These are phyloP conservation scores for Rhytidiadelphus loreus DNA, from an alignment of 225 moss, liverwort and hornwort genomes.

Conservation along the genomic window DNA sequence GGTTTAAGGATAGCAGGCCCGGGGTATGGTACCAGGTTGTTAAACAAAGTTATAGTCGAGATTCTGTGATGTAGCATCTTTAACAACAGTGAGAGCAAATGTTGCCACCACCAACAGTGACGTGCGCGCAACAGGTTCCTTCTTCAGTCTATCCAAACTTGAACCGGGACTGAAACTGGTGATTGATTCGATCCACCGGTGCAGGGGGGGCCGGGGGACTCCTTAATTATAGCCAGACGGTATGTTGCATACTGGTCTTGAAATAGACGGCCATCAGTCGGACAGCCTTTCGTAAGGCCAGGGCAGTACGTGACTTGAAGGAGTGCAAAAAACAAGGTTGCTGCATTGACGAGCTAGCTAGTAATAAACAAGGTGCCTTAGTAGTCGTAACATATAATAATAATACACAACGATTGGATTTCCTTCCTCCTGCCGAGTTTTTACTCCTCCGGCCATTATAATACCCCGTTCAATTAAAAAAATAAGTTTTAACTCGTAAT, in stretches of 20 bases:
- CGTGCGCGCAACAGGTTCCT: neutral
- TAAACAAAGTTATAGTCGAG: neutral
- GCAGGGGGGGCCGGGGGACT: neutral
- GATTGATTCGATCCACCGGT: neutral
- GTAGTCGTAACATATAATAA: neutral
- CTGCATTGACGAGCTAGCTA: conserved; percentile 6
- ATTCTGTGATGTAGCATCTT: neutral
- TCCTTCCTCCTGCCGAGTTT: conserved; percentile 1
- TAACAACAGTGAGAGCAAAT: neutral
- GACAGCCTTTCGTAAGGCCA: neutral
- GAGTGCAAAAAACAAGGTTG: neutral
- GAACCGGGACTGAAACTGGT: neutral
- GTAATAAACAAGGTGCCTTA: neutral
- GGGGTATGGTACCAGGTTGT: neutral
- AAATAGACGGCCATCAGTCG: conserved; percentile 10
- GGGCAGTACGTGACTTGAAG: neutral
- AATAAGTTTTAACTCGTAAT: neutral
- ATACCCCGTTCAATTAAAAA: neutral
- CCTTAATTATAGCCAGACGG: neutral
- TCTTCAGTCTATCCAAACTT: neutral
- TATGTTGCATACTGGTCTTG: conserved; percentile 8
- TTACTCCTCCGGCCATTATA: conserved; percentile 1
- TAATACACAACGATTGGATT: conserved; percentile 19
- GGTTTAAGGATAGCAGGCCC: neutral
- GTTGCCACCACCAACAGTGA: conserved; percentile 1